Conservation (phyloP, 2,329 filamentous ascomycete genomes). For the Colletotrichum sp. region DNA sequence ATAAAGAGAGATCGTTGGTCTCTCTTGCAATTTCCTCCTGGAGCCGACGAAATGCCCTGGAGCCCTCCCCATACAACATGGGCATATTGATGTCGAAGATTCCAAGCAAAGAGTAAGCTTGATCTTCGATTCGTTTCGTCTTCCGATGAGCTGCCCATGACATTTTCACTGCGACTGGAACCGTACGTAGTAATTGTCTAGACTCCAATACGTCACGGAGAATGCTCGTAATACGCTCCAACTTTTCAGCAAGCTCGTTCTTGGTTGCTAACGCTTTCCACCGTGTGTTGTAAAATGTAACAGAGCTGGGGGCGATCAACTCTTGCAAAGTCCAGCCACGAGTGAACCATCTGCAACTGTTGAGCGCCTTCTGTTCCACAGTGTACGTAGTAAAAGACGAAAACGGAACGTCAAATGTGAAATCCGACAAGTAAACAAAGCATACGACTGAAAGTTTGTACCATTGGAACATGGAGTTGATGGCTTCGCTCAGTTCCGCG, state of each 20-base stretch:
- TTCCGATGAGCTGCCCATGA: conserved; percentile 28
- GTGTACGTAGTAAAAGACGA: too few relatives aligned
- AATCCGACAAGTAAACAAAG: conserved; percentile 20
- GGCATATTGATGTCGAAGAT: conserved; percentile 31
- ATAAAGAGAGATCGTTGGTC: background rate
- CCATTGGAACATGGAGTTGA: conserved; percentile 24
- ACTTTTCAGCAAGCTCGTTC: background rate
- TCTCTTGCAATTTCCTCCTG: background rate
- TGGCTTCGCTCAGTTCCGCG: conserved; percentile 24
- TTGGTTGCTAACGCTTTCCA: background rate
- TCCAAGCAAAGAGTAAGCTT: conserved; percentile 29
- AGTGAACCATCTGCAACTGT: background rate
- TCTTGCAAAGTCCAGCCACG: background rate
- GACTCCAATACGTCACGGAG: background rate
- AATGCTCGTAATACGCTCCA: background rate
- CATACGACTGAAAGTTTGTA: conserved; percentile 20
- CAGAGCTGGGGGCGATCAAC: background rate
- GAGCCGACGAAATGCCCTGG: conserved; percentile 24
- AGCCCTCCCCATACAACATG: conserved; percentile 29
- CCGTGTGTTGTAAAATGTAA: background rate
- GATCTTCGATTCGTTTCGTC: conserved; percentile 26
- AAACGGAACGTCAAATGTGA: background rate
- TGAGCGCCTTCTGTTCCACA: background rate
- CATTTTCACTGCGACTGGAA: conserved; percentile 22
- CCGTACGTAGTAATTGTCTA: background rate